A percentile compares a stretch with the other conserved stretches of the same genome.
These are phyloP conservation scores for Hypoxylon sp. DNA, from an alignment of 2,329 filamentous ascomycete genomes.

Conservation along the genomic window DNA sequence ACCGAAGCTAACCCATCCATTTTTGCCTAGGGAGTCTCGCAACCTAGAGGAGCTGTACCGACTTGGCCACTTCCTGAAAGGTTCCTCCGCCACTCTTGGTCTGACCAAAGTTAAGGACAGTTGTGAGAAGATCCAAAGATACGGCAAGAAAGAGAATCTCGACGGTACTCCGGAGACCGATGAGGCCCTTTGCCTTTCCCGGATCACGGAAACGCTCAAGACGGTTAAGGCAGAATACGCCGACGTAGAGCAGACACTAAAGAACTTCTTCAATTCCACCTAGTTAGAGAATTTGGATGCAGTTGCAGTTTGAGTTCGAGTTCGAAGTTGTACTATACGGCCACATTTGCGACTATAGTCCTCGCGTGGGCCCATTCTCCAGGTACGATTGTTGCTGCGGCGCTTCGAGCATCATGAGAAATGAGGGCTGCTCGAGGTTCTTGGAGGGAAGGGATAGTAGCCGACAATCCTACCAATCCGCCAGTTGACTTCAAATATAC, in stretches of 20 bases:
- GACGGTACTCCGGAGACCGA: slow-evolving; percentile 77
- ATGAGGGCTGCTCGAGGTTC: slow-evolving; percentile 51
- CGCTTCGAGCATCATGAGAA: slow-evolving; percentile 52
- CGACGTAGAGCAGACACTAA: slow-evolving; percentile 78
- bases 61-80: slow-evolving; percentile 96
- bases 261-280: slow-evolving; percentile 71
- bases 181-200: slow-evolving; percentile 74
- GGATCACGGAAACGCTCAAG: slow-evolving; percentile 77
- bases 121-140: slow-evolving; percentile 97
- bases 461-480: slow-evolving; percentile 37
- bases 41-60: slow-evolving; percentile 82
- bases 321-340: slow-evolving; percentile 30
- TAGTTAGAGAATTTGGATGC: slow-evolving; percentile 34
- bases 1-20: slow-evolving; percentile 41
- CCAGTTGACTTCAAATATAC: slow-evolving; percentile 45
- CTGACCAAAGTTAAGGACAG: slow-evolving; percentile 90
- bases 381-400: slow-evolving; percentile 36
- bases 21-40: slow-evolving; percentile 68
- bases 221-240: slow-evolving; percentile 82
- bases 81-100: slow-evolving; percentile 93
- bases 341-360: slow-evolving; percentile 25
- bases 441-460: slow-evolving; percentile 37
- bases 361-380: slow-evolving; percentile 22
- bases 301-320: slow-evolving; percentile 26
- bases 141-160: slow-evolving; percentile 84